Conservation (phyloP, 441 rosid genomes). For the Hura crepitans region DNA sequence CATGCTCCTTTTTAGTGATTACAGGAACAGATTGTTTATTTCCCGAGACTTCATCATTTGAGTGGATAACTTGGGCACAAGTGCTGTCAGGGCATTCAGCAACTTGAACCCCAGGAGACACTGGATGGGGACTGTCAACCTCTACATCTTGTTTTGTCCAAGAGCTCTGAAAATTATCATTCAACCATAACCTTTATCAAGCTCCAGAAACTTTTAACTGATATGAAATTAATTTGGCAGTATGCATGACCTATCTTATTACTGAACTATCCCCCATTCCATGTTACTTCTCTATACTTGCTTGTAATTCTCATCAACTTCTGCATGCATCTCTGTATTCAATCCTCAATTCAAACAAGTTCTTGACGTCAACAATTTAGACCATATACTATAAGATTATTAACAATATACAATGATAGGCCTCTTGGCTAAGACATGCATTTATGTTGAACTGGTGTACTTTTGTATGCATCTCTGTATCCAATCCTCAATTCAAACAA, state of each 20-base stretch:
- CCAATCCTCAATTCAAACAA: neutral
- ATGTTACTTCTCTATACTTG: neutral
- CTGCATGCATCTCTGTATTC: neutral
- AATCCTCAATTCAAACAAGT: neutral
- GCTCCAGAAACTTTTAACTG: neutral
- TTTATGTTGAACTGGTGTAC: neutral
- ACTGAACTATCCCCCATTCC: neutral
- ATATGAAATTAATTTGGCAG: neutral
- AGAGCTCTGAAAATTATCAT: slow-evolving; percentile 44
- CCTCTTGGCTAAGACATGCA: no score
- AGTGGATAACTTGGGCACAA: slow-evolving; percentile 59
- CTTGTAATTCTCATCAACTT: neutral
- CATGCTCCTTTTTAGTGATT: slow-evolving; percentile 20
- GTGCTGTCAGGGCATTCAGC: slow-evolving; percentile 61
- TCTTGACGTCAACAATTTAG: neutral
- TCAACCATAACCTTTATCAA: neutral
- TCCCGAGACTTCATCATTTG: slow-evolving; percentile 40
- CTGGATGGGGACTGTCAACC: slow-evolving; percentile 39
- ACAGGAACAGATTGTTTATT: slow-evolving; percentile 29
- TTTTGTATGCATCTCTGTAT: neutral
- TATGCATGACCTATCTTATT: neutral
- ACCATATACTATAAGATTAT: neutral
- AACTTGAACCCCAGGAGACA: slow-evolving; percentile 35
- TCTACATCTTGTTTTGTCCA: slow-evolving; percentile 55
- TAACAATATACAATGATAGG: neutral